phyloP scores from a whole-genome alignment of 2,329 filamentous ascomycete species.

The Nothophaeocryptopus gaeumannii region DNA sequence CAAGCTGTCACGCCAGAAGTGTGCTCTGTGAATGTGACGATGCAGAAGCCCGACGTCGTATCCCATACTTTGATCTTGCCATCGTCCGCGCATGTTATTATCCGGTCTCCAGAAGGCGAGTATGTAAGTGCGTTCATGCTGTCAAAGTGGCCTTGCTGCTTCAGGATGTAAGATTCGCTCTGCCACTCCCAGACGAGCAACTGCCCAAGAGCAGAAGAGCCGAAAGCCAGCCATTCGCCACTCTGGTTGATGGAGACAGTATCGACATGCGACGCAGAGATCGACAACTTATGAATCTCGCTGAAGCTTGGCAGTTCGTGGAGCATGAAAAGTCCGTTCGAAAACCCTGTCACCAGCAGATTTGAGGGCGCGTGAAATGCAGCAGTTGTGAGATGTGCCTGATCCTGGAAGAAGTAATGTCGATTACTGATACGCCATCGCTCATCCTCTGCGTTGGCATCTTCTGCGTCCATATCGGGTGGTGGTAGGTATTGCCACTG shows the following conservation, averaged over 20 bases:
- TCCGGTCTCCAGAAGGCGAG: conserved; percentile 86
- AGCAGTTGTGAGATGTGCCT: conserved; percentile 83
- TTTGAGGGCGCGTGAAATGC: conserved; percentile 82
- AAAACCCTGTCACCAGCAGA: conserved; percentile 94
- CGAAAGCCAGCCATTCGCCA: conserved; percentile 96
- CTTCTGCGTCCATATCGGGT: conserved; percentile 49
- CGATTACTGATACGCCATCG: conserved; percentile 89
- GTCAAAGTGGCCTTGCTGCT: conserved; percentile 96
- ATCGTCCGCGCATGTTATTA: conserved; percentile 92
- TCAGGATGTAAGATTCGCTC: conserved; percentile 96
- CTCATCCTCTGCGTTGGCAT: conserved; percentile 62
- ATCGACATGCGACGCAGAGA: conserved; percentile 95
- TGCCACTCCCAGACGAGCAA: conserved; percentile 99
- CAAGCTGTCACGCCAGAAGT: conserved; percentile 90
- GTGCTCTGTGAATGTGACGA: conserved; percentile 97
- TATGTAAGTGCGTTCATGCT: conserved; percentile 92
- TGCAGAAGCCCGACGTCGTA: conserved; percentile 91
- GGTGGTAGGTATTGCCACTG: conserved; percentile 79
- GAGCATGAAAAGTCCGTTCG: conserved; percentile 86
- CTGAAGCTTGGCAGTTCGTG: conserved; percentile 97
- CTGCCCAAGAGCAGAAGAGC: conserved; percentile 90
- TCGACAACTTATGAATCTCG: conserved; percentile 87
- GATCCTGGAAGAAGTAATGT: conserved; percentile 91
- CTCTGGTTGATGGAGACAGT: conserved; percentile 90
- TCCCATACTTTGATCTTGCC: conserved; percentile 99